Conservation (phyloP, 78 protist genomes). For the Acrasis kona region DNA sequence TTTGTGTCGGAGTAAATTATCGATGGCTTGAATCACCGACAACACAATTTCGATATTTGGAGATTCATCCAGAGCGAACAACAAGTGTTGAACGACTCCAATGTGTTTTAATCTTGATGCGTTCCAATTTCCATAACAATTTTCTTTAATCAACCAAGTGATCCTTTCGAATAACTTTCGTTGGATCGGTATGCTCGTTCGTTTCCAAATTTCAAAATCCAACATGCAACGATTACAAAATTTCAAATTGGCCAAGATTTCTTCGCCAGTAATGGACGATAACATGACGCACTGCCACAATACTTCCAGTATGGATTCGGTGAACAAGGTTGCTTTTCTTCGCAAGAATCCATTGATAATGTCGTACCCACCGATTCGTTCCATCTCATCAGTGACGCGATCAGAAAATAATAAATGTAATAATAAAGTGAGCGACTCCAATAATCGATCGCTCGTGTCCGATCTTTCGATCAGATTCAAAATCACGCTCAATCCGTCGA, state of each 20-base stretch:
- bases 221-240: neutral
- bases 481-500: neutral
- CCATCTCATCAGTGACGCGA: neutral
- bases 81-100: neutral
- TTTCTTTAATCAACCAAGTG: neutral
- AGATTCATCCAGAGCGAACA: no score
- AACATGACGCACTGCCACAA: no score
- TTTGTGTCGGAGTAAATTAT: no score
- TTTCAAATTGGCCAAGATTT: neutral
- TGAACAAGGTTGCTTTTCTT: neutral
- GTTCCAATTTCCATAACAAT: neutral
- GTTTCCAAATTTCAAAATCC: neutral
- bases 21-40: no score
- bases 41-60: no score
- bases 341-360: neutral
- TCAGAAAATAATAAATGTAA: neutral
- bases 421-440: neutral
- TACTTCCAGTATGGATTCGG: no score
- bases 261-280: neutral
- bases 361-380: neutral
- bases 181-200: neutral
- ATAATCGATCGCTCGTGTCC: neutral
- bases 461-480: neutral
- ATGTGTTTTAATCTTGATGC: neutral
- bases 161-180: neutral